Percentiles rank a stretch among this genome's conserved stretches.
Evolutionary conservation across 1,284 basidiomycete genomes (phyloP).

Genomic region (Sanghuangporus weigelae): DNA sequence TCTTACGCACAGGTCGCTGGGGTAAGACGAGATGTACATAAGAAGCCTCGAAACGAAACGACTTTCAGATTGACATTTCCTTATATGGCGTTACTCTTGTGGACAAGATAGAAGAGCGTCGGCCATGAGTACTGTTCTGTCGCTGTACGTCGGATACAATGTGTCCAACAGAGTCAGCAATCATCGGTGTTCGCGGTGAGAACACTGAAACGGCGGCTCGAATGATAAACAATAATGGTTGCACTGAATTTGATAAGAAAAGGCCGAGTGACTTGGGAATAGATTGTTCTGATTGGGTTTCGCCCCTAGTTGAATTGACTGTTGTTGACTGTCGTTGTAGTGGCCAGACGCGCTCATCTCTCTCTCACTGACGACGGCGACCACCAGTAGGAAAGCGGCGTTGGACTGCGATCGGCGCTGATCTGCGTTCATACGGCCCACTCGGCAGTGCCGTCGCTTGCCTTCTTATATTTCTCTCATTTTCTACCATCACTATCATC

Average conservation of each 20-base stretch:
- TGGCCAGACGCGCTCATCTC: background rate
- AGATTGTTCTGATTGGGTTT: background rate
- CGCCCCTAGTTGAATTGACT: background rate
- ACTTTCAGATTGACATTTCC: no score
- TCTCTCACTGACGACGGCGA: background rate
- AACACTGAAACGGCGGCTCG: no score
- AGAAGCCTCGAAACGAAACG: no score
- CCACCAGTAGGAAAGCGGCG: background rate
- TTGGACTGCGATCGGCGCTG: background rate
- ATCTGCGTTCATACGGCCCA: background rate
- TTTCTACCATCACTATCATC: constrained; percentile 1
- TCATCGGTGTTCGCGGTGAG: no score
- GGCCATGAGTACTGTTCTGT: no score
- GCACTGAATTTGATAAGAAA: background rate
- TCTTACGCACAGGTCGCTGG: no score
- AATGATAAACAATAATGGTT: background rate
- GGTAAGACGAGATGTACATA: no score
- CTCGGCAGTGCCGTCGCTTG: background rate
- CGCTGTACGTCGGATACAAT: no score
- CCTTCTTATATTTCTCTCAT: background rate
- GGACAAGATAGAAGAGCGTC: no score
- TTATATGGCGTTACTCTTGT: no score
- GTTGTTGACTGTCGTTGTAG: background rate
- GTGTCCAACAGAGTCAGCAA: no score
- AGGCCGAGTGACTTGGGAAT: background rate